These are phyloP conservation scores for Yamadazyma triangularis DNA, from an alignment of 1,139 yeast species.

Conservation along the genomic window DNA sequence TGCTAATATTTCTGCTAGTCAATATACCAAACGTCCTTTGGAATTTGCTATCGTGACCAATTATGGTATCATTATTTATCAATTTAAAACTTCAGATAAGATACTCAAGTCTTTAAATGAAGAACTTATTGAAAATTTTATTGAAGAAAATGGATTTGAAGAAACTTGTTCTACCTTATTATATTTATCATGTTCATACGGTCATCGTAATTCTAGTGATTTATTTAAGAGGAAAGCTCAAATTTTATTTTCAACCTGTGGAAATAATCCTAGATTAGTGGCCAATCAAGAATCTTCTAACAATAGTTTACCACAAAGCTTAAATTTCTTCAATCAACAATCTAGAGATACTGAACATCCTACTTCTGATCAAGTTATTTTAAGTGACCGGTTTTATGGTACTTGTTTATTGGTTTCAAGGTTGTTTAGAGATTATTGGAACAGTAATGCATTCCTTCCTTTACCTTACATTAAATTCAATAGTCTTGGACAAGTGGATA, in stretches of 20 bases:
- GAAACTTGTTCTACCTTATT: conserved; percentile 89
- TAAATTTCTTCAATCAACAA: background rate
- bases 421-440: conserved; percentile 77
- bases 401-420: conserved; percentile 78
- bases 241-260: conserved; percentile 49
- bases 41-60: conserved; percentile 80
- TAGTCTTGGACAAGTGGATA: conserved; percentile 31
- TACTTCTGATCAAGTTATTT: conserved; percentile 61
- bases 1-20: conserved; percentile 80
- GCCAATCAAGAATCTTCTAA: conserved; percentile 2
- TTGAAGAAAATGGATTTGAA: conserved; percentile 47
- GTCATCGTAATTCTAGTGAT: conserved; percentile 48
- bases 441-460: conserved; percentile 55
- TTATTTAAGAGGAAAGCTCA: conserved; percentile 45
- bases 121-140: conserved; percentile 46
- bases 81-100: conserved; percentile 75
- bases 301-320: background rate
- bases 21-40: conserved; percentile 59
- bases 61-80: conserved; percentile 71
- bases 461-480: conserved; percentile 42
- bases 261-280: conserved; percentile 47
- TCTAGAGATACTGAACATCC: conserved; percentile 8
- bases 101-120: conserved; percentile 66
- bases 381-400: conserved; percentile 92
- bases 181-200: conserved; percentile 73